Conservation (phyloP, 179 eudicot species). For the Actinidia chinensis region DNA sequence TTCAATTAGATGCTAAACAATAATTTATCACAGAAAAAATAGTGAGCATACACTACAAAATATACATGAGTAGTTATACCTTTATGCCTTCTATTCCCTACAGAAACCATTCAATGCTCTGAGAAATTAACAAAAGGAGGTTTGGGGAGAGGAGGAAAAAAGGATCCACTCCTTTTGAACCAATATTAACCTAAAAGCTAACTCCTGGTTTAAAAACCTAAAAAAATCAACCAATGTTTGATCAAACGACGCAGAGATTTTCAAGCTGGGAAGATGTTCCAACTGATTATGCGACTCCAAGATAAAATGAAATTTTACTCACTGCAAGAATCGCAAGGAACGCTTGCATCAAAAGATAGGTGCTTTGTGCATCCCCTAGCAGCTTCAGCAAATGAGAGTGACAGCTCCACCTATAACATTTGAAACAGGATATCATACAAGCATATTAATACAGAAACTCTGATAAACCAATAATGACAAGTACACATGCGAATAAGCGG, state of each 20-base stretch:
- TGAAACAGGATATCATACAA: slow-evolving; percentile 19
- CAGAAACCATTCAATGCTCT: not conserved
- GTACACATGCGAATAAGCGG: slow-evolving; percentile 10
- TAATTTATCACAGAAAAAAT: not conserved
- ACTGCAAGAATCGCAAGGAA: slow-evolving; percentile 82
- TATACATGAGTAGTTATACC: not conserved
- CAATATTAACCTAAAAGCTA: not conserved
- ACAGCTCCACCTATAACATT: slow-evolving; percentile 60
- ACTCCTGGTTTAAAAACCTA: not conserved
- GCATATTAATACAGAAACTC: slow-evolving; percentile 16
- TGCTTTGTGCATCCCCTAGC: slow-evolving; percentile 82
- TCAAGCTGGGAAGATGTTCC: slow-evolving; percentile 4
- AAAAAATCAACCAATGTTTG: slow-evolving; percentile 1
- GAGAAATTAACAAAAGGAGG: not conserved
- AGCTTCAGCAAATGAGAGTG: slow-evolving; percentile 83
- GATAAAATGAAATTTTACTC: slow-evolving; percentile 36
- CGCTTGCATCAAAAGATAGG: slow-evolving; percentile 59
- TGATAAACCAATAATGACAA: slow-evolving; percentile 13
- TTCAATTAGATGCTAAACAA: not conserved
- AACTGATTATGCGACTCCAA: not conserved
- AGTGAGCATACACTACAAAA: not conserved
- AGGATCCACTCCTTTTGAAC: not conserved
- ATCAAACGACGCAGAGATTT: not conserved
- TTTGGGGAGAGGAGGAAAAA: not conserved
- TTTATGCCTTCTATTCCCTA: not conserved